Percentiles rank a stretch among this genome's conserved stretches.
These are phyloP conservation scores for Bidens hawaiensis DNA, from an alignment of 140 eudicot species.

Conservation along the genomic window DNA sequence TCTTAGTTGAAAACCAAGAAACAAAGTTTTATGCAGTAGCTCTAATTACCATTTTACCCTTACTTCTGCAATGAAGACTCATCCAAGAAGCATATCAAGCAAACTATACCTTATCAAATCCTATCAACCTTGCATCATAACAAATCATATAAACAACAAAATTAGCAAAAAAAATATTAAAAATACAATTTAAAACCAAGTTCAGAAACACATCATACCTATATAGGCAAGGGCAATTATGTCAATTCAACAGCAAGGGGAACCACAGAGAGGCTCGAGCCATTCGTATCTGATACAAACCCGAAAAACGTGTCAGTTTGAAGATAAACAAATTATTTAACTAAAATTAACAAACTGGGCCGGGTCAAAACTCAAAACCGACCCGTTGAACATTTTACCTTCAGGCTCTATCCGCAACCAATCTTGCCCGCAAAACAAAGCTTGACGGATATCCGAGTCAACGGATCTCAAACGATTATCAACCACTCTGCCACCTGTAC, in stretches of 20 bases:
- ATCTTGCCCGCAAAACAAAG: constrained; percentile 86
- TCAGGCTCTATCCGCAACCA: constrained; percentile 75
- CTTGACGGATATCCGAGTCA: constrained; percentile 66
- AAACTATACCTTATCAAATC: not conserved
- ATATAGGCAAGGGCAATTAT: constrained; percentile 14
- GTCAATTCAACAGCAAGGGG: constrained; percentile 35
- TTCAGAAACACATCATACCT: constrained; percentile 24
- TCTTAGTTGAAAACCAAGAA: not conserved
- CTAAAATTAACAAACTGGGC: not conserved
- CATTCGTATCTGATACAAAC: constrained; percentile 26
- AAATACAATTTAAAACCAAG: not conserved
- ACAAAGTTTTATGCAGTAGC: not conserved
- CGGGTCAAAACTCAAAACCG: not conserved
- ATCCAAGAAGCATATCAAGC: not conserved
- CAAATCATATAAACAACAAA: not conserved
- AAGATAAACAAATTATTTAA: not conserved
- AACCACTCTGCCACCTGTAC: constrained; percentile 59
- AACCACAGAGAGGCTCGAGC: constrained; percentile 26
- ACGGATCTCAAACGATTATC: constrained; percentile 57
- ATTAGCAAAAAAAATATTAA: not conserved
- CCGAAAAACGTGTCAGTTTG: not conserved
- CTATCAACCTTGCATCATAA: constrained; percentile 18
- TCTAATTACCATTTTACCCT: constrained; percentile 9
- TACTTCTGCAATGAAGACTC: constrained; percentile 1
- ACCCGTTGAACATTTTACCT: constrained; percentile 39